Evolutionary conservation across 2,329 filamentous ascomycete species (phyloP).

Genomic region (Cytospora piceae): DNA sequence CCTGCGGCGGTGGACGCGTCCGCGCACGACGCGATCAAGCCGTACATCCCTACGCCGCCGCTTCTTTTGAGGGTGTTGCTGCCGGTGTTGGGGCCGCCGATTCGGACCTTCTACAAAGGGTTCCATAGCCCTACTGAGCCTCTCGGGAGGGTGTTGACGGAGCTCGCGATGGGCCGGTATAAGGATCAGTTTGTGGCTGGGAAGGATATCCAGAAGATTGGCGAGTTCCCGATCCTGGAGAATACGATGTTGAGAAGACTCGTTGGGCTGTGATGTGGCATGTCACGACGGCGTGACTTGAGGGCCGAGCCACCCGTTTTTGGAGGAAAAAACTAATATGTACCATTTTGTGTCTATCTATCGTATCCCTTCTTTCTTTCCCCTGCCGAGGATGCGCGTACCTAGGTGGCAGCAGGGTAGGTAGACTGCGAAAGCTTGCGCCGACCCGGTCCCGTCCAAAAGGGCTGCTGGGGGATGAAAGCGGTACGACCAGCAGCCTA

Average conservation of each 20-base stretch:
- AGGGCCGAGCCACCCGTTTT: too few species aligned
- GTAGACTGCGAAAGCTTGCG: too few species aligned
- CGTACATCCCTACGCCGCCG: constrained; percentile 45
- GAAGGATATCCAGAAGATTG: constrained; percentile 40
- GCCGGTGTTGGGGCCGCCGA: constrained; percentile 34
- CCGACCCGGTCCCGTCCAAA: too few species aligned
- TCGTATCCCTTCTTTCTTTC: too few species aligned
- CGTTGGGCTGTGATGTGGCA: background rate
- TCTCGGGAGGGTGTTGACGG: constrained; percentile 48
- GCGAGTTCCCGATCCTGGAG: constrained; percentile 41
- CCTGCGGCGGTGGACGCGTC: constrained; percentile 60
- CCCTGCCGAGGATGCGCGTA: too few species aligned
- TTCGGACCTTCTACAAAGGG: constrained; percentile 33
- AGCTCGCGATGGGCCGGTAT: constrained; percentile 49
- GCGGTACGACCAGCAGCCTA: too few species aligned
- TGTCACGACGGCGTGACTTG: background rate
- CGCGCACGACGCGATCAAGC: constrained; percentile 45
- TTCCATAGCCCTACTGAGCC: constrained; percentile 46
- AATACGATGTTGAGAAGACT: constrained; percentile 42
- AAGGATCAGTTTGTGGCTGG: constrained; percentile 35
- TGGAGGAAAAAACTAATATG: too few species aligned
- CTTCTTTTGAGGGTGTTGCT: constrained; percentile 28
- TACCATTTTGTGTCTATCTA: too few species aligned
- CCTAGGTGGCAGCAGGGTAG: too few species aligned
- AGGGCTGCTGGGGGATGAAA: too few species aligned